Base-by-base conservation (phyloP, 441 rosid genomes). In the Croton setiger region DNA sequence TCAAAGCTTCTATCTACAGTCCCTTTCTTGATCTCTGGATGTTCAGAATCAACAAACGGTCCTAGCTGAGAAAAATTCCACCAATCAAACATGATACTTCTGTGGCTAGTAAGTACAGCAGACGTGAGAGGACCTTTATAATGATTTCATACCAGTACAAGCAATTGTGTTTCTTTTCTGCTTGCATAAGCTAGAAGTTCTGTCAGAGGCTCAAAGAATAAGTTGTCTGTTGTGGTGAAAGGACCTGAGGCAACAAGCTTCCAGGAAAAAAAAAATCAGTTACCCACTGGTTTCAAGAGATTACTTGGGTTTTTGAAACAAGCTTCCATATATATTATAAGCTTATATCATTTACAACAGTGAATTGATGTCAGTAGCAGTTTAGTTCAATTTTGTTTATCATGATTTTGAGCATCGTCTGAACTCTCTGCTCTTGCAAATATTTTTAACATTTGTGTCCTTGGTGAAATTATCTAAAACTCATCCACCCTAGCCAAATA, bases 161-260 rank as follows among this genome's bases (percentile, higher is more conserved):
- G 97, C 85, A 94, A 74, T 73, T 90, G 97, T 0, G 96, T 92
- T 21, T 72, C 81, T 80, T 87, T 94, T 85, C 90, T 84, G 68
- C 79, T 85, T 66, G 91, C 88, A 79, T 87, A 83, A 65, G 90
- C 84, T 57, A 94, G 83, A 75, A 94, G 86, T 85, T 96, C 99
- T 39, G 69, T 77, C 69, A 93, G 84, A 77, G 98, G 98, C 81
- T 93, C 99, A 76, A 91, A 96, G 69, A 80, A 79, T 68, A 96
- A 81, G 83, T 89, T 93, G 82, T 88, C 99, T 57, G 81, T 74
- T 49, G 97, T 91, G 33, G 94, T 87, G 78, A 89, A 96, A 73
- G 98, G 97, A 48, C 97, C 99, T 15, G 97, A 84, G 62, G 97
- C 97, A 82, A 91, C 81, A 69, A 88, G 84, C 91, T 91, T 79